These are phyloP conservation scores for Fragaria nilgerrensis DNA, from an alignment of 306 rosid genomes.

Conservation along the genomic window DNA sequence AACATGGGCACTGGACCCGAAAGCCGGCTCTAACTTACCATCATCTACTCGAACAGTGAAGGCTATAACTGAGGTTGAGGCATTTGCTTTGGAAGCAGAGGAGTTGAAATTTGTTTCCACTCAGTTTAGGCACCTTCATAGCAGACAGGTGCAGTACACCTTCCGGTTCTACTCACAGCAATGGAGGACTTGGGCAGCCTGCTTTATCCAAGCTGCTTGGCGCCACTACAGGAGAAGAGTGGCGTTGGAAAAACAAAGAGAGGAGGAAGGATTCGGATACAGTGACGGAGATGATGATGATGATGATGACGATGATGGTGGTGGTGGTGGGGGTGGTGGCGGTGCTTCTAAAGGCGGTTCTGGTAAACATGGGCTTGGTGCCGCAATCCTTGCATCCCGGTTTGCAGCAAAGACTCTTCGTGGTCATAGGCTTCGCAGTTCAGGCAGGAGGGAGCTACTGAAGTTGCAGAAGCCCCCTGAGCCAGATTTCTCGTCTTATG, in stretches of 20 bases:
- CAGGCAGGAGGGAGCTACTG: slow-evolving; percentile 28
- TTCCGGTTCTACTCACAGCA: slow-evolving; percentile 92
- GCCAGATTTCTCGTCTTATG: slow-evolving; percentile 62
- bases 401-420: slow-evolving; percentile 77
- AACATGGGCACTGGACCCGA: slow-evolving; percentile 92
- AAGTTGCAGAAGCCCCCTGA: slow-evolving; percentile 68
- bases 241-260: slow-evolving; percentile 34
- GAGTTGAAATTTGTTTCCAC: slow-evolving; percentile 82
- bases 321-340: slow-evolving; percentile 16
- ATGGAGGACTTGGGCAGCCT: slow-evolving; percentile 95
- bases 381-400: slow-evolving; percentile 66
- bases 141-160: slow-evolving; percentile 86
- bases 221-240: slow-evolving; percentile 53
- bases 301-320: slow-evolving; percentile 15
- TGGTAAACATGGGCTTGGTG: slow-evolving; percentile 31
- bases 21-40: slow-evolving; percentile 71
- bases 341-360: background rate
- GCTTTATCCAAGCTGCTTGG: slow-evolving; percentile 86
- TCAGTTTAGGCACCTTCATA: slow-evolving; percentile 82
- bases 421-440: slow-evolving; percentile 45
- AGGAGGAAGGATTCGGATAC: slow-evolving; percentile 32
- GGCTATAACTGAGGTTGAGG: slow-evolving; percentile 85
- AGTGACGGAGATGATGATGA: slow-evolving; percentile 26
- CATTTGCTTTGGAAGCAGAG: slow-evolving; percentile 89
- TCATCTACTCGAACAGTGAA: slow-evolving; percentile 86